Conservation (phyloP, 306 rosid genomes). For the Luffa aegyptiaca region DNA sequence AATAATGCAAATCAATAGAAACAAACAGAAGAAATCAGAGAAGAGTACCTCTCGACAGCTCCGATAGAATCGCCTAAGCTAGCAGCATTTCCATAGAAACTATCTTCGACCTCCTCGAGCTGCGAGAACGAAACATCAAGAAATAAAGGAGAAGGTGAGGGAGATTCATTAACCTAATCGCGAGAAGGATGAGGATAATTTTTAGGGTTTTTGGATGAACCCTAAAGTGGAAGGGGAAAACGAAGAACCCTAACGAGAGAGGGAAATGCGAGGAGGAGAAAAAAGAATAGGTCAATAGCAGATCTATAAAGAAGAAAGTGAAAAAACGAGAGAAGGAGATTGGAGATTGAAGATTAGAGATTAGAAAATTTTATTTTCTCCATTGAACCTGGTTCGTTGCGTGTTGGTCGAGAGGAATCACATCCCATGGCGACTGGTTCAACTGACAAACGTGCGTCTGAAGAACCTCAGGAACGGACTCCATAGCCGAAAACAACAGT, state of each 20-base stretch:
- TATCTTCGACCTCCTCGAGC: conserved; percentile 38
- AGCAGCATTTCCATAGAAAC: conserved; percentile 29
- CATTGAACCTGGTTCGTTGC: conserved; percentile 36
- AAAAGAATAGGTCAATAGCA: conserved; percentile 4
- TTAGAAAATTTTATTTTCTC: neutral
- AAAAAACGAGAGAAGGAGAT: neutral
- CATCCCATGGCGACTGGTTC: conserved; percentile 91
- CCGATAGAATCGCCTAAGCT: conserved; percentile 38
- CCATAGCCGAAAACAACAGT: conserved; percentile 24
- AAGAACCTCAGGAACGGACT: conserved; percentile 26
- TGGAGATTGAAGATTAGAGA: neutral
- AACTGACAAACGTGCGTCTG: conserved; percentile 64
- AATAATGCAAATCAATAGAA: neutral
- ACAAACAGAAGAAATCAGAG: neutral
- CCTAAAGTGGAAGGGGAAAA: conserved; percentile 27
- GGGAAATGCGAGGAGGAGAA: neutral
- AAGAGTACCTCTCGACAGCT: conserved; percentile 51
- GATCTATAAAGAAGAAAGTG: conserved; percentile 32
- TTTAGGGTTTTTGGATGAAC: conserved; percentile 31
- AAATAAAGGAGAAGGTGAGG: conserved; percentile 20
- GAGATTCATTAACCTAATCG: conserved; percentile 35
- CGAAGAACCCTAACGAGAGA: neutral
- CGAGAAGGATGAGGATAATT: conserved; percentile 4
- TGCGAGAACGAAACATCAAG: conserved; percentile 4
- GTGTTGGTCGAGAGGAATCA: conserved; percentile 37